phyloP scores from a whole-genome alignment of 2,329 filamentous ascomycete species.

The Hymenoscyphus salicellus region DNA sequence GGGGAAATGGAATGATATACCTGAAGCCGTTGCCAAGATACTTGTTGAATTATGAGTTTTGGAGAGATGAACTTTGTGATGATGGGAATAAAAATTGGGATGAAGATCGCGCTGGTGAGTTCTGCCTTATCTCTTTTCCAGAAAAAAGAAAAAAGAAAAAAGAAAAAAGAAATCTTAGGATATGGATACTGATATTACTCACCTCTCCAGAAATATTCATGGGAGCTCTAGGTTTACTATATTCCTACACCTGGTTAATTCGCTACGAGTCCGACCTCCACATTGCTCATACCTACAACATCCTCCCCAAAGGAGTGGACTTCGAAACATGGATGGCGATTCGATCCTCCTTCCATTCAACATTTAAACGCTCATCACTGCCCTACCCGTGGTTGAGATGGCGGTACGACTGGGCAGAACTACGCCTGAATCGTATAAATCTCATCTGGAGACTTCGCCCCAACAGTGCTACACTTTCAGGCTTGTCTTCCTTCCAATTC shows the following conservation, averaged over 20 bases:
- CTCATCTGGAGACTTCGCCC: slow-evolving; percentile 16
- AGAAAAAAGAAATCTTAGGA: background rate
- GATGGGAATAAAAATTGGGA: background rate
- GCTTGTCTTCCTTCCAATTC: background rate
- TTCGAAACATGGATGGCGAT: slow-evolving; percentile 32
- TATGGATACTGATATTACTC: background rate
- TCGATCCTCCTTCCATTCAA: slow-evolving; percentile 13
- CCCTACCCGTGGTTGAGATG: slow-evolving; percentile 21
- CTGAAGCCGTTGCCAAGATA: slow-evolving; percentile 37
- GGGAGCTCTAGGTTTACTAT: slow-evolving; percentile 35
- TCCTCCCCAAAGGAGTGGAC: slow-evolving; percentile 28
- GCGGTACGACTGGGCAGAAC: slow-evolving; percentile 38
- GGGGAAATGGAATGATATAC: slow-evolving; percentile 32
- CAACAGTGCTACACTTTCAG: background rate
- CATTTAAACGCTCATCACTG: slow-evolving; percentile 15
- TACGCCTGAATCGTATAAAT: slow-evolving; percentile 37
- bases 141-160: no score
- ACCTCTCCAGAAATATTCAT: slow-evolving; percentile 5
- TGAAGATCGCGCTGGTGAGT: background rate
- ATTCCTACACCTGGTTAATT: slow-evolving; percentile 37
- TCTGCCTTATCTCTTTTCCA: background rate
- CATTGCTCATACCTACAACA: slow-evolving; percentile 34
- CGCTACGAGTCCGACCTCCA: slow-evolving; percentile 37
- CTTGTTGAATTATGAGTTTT: slow-evolving; percentile 32
- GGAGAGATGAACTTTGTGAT: slow-evolving; percentile 19